Conservation (phyloP, 129 eudicot species). For the Cynara cardunculus region DNA sequence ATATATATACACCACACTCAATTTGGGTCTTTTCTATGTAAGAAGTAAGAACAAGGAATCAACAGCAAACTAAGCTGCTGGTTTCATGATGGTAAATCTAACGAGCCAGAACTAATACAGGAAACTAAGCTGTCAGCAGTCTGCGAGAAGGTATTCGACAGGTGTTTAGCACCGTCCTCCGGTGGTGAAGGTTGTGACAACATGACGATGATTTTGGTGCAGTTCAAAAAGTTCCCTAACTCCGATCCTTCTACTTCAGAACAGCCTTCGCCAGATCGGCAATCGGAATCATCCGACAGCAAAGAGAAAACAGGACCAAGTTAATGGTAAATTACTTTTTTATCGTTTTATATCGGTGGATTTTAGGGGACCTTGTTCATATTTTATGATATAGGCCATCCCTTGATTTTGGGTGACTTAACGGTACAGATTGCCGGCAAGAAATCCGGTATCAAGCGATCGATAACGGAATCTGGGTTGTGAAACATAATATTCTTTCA, state of each 20-base stretch:
- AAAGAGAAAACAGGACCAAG: constrained; percentile 12
- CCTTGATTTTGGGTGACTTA: not conserved
- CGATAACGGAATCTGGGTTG: not conserved
- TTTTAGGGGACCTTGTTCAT: not conserved
- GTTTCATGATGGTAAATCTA: not conserved
- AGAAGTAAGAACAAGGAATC: too few relatives aligned
- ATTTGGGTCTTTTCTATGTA: too few relatives aligned
- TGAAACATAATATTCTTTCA: constrained; percentile 17
- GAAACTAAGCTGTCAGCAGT: constrained; percentile 62
- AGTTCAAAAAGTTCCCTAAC: constrained; percentile 41
- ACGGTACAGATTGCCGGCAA: constrained; percentile 1
- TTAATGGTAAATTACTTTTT: constrained; percentile 1
- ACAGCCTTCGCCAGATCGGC: constrained; percentile 24
- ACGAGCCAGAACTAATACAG: constrained; percentile 33
- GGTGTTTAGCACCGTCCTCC: constrained; percentile 73
- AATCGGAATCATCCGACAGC: constrained; percentile 14
- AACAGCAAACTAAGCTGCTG: too few relatives aligned
- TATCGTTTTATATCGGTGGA: not conserved
- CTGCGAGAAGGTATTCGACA: constrained; percentile 61
- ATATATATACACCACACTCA: too few relatives aligned
- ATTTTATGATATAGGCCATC: not conserved
- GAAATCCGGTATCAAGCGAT: not conserved
- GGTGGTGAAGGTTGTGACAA: constrained; percentile 89
- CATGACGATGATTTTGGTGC: constrained; percentile 91
- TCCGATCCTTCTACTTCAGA: constrained; percentile 27